Percentiles rank a stretch among this genome's conserved stretches.
Evolutionary conservation across 2,329 filamentous ascomycete species (phyloP).

Genomic region (Orbilia quercus): DNA sequence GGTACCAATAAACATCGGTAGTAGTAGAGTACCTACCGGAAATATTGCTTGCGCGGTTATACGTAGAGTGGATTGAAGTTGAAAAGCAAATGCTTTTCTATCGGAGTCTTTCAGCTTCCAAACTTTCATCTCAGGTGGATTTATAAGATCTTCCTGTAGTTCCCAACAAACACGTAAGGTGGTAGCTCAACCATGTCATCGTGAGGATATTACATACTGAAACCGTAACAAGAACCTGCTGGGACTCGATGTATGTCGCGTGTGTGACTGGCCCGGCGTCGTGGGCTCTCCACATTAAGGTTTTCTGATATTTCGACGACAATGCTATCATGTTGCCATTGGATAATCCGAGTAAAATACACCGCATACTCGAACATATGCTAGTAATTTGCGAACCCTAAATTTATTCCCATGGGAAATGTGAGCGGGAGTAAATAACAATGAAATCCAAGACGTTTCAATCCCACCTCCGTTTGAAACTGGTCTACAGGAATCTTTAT

Average conservation of each 20-base stretch:
- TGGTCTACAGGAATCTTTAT: slow-evolving; percentile 77
- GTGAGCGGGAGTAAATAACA: slow-evolving; percentile 5
- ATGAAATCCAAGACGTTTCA: slow-evolving; percentile 65
- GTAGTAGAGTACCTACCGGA: slow-evolving; percentile 70
- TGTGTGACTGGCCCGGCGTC: slow-evolving; percentile 84
- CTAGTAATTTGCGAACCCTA: slow-evolving; percentile 76
- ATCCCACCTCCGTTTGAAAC: slow-evolving; percentile 76
- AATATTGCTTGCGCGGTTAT: slow-evolving; percentile 94
- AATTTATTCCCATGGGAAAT: slow-evolving; percentile 61
- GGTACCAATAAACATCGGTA: neutral
- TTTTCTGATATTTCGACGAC: slow-evolving; percentile 45
- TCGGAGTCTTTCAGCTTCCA: slow-evolving; percentile 95
- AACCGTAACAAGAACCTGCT: slow-evolving; percentile 69
- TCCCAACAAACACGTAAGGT: neutral
- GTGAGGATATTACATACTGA: slow-evolving; percentile 83
- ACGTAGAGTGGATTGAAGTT: slow-evolving; percentile 83
- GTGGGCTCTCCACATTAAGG: slow-evolving; percentile 38
- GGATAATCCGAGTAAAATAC: slow-evolving; percentile 85
- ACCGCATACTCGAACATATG: slow-evolving; percentile 86
- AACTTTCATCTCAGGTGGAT: slow-evolving; percentile 91
- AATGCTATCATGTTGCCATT: slow-evolving; percentile 90
- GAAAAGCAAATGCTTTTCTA: slow-evolving; percentile 90
- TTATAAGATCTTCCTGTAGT: slow-evolving; percentile 81
- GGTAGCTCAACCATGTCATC: slow-evolving; percentile 84
- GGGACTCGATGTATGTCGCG: slow-evolving; percentile 87